A percentile compares a stretch with the other conserved stretches of the same genome.
phyloP scores from a whole-genome alignment of 2,329 filamentous ascomycete genomes.

The Diplodia mutila region DNA sequence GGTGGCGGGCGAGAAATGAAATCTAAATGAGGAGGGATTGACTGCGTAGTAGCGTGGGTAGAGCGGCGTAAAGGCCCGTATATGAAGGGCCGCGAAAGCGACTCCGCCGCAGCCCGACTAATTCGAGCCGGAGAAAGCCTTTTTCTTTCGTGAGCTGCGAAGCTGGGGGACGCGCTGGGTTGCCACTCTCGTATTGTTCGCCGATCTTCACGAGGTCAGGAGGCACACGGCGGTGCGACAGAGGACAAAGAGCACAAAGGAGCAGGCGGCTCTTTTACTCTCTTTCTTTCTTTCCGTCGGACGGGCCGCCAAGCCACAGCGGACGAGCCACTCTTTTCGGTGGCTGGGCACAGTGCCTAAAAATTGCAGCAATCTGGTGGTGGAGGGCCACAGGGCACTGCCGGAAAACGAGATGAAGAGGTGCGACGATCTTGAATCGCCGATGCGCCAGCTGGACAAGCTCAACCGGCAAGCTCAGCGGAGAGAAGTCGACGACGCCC shows the following conservation, averaged over 20 bases:
- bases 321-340: neutral
- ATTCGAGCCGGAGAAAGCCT: neutral
- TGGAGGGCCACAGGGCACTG: neutral
- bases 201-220: constrained; percentile 9
- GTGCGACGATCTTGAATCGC: constrained; percentile 19
- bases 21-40: neutral
- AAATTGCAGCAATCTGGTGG: constrained; percentile 11
- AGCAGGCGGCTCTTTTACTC: neutral
- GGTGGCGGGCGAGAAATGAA: neutral
- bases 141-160: neutral
- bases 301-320: constrained; percentile 14
- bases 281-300: no score
- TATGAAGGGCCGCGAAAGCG: neutral
- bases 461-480: neutral
- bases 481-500: no score
- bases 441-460: constrained; percentile 6
- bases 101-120: neutral
- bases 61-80: neutral
- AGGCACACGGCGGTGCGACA: neutral
- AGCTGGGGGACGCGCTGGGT: no score
- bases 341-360: constrained; percentile 1
- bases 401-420: constrained; percentile 22
- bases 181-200: neutral
- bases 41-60: neutral
- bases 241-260: neutral